These are phyloP conservation scores for Cruciata laevipes DNA, from an alignment of 257 asterid species.

Conservation along the genomic window DNA sequence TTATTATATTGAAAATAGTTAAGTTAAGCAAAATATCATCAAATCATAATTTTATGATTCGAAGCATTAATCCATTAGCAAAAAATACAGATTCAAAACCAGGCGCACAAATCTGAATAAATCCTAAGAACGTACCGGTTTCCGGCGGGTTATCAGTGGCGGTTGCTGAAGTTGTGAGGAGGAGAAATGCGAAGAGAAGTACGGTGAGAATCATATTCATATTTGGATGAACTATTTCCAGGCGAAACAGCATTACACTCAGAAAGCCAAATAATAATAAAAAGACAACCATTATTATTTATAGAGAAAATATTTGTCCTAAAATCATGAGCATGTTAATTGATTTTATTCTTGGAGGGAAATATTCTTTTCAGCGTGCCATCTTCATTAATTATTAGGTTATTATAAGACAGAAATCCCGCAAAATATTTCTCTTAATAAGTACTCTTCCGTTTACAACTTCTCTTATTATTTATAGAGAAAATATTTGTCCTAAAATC, in stretches of 20 bases:
- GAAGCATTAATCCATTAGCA: neutral
- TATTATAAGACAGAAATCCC: too few relatives aligned
- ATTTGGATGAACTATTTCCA: conserved; percentile 8
- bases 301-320: neutral
- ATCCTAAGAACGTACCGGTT: conserved; percentile 7
- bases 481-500: too few relatives aligned
- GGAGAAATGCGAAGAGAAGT: conserved; percentile 18
- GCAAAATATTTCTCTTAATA: too few relatives aligned
- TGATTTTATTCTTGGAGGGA: too few relatives aligned
- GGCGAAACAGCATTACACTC: neutral
- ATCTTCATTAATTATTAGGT: too few relatives aligned
- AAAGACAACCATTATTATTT: too few relatives aligned
- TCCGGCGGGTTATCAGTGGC: neutral
- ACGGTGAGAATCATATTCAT: neutral
- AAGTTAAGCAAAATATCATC: too few relatives aligned
- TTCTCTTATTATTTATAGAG: neutral
- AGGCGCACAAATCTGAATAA: neutral
- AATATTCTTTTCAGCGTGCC: too few relatives aligned
- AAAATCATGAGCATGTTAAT: too few relatives aligned
- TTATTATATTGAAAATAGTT: too few relatives aligned
- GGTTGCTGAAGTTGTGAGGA: neutral
- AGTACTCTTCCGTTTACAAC: too few relatives aligned
- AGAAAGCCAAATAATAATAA: neutral
- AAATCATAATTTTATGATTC: too few relatives aligned
- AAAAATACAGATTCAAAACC: neutral